Conservation (phyloP, 441 rosid species). For the Arabidopsis lyrata region DNA sequence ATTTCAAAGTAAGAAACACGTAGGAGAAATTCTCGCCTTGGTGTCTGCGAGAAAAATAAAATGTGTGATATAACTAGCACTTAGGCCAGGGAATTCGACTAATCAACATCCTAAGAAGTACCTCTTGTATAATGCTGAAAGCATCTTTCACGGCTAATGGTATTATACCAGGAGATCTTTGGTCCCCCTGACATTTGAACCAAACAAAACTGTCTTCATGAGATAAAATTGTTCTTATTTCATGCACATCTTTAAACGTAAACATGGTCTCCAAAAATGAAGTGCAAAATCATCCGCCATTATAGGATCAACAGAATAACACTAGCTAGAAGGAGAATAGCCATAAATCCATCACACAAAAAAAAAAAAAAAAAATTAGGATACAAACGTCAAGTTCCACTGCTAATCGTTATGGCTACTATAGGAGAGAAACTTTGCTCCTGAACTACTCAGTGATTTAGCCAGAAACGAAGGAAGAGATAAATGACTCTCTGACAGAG, state of each 20-base stretch:
- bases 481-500: conserved; percentile 15
- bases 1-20: conserved; percentile 97
- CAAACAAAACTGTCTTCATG: conserved; percentile 34
- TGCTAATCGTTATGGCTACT: conserved; percentile 5
- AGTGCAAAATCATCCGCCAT: conserved; percentile 9
- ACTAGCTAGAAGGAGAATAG: conserved; percentile 10
- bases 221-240: conserved; percentile 23
- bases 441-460: conserved; percentile 10
- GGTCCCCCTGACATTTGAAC: conserved; percentile 87
- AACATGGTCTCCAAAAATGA: neutral
- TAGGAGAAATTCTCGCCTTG: conserved; percentile 91
- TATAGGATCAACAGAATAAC: neutral
- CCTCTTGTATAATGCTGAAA: conserved; percentile 98
- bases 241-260: conserved; percentile 25
- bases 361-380: neutral
- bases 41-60: conserved; percentile 62
- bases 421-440: conserved; percentile 5
- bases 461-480: conserved; percentile 9
- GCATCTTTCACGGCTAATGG: conserved; percentile 97
- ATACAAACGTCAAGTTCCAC: conserved; percentile 19
- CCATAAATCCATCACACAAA: conserved; percentile 10
- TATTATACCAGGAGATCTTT: conserved; percentile 98
- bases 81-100: conserved; percentile 34
- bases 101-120: conserved; percentile 46
- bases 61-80: conserved; percentile 41